phyloP scores from a whole-genome alignment of 73 alveolate species.

The Symbiodinium natans region DNA sequence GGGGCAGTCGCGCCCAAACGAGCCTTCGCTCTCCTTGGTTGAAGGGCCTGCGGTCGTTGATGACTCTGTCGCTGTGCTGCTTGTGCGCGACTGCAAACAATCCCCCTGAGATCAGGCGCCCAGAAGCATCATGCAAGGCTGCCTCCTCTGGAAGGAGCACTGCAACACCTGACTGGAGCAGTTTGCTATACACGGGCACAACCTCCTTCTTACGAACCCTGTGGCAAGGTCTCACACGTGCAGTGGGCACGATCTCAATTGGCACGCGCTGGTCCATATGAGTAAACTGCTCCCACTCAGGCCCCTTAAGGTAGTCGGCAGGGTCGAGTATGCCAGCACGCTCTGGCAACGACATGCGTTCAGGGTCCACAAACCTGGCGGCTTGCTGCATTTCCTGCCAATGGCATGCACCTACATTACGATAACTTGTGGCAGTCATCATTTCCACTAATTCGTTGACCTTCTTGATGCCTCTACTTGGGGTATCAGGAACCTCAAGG shows the following conservation, averaged over 20 bases:
- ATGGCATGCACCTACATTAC: not conserved
- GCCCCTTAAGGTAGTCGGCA: not conserved
- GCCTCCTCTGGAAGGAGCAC: not conserved
- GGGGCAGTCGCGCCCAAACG: conserved; percentile 32
- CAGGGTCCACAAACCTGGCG: conserved; percentile 21
- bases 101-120: not conserved
- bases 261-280: not conserved
- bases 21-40: conserved; percentile 13
- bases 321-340: conserved; percentile 11
- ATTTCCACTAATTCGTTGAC: not conserved
- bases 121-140: not conserved
- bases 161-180: conserved; percentile 8
- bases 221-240: not conserved
- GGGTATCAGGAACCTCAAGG: not conserved
- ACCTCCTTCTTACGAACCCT: not conserved
- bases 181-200: not conserved
- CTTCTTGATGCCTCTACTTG: not conserved
- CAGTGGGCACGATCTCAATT: not conserved
- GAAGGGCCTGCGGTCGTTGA: conserved; percentile 35
- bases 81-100: conserved; percentile 26
- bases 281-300: not conserved
- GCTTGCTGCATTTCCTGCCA: not conserved
- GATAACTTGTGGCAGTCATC: not conserved
- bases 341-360: conserved; percentile 29
- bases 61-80: not conserved